Percentiles rank a stretch among this genome's conserved stretches.
Conservation (phyloP, 768 basidiomycete species). For the Tulasnella sp. region DNA sequence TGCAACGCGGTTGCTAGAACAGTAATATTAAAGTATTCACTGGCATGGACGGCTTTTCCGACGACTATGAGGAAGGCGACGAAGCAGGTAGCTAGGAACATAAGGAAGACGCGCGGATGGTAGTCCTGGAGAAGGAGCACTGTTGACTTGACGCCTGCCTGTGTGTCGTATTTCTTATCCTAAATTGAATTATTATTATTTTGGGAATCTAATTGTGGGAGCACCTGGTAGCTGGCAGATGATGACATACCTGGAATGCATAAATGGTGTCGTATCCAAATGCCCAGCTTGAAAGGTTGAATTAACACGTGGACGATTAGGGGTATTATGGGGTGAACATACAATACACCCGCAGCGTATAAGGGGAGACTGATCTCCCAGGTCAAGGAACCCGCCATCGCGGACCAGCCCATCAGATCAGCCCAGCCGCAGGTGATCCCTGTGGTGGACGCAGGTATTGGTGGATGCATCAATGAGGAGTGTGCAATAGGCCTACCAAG, state of each 20-base stretch:
- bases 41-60: background rate
- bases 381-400: background rate
- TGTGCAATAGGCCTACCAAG: background rate
- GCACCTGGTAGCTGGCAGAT: background rate
- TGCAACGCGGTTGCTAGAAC: conserved; percentile 8
- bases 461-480: background rate
- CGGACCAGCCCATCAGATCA: conserved; percentile 10
- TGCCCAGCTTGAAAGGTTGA: conserved; percentile 5
- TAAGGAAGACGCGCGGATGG: background rate
- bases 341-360: conserved; percentile 9
- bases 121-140: background rate
- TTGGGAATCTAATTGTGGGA: too few species aligned
- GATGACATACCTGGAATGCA: background rate
- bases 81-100: conserved; percentile 5
- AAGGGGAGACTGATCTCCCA: conserved; percentile 4
- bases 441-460: too few species aligned
- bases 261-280: conserved; percentile 14
- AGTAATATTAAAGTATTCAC: conserved; percentile 1
- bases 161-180: conserved; percentile 4
- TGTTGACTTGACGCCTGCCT: conserved; percentile 11
- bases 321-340: too few species aligned
- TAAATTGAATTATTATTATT: too few species aligned
- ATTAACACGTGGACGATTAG: too few species aligned
- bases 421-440: conserved; percentile 8
- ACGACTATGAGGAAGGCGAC: conserved; percentile 3